Conservation (phyloP, 257 asterid genomes). For the Fraxinus americana region DNA sequence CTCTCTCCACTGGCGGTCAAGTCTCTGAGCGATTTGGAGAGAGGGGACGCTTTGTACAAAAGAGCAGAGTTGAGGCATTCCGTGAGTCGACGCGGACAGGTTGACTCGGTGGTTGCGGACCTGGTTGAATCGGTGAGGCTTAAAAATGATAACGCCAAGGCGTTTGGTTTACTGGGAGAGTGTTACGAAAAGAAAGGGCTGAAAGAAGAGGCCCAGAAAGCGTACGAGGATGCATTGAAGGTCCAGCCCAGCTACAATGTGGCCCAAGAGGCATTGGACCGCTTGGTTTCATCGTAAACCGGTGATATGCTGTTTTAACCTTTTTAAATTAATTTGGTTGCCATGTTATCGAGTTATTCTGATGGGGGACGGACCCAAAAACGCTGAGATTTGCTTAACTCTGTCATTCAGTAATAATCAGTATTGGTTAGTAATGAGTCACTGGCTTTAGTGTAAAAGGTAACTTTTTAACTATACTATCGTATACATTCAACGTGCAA, state of each 20-base stretch:
- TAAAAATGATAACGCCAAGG: constrained; percentile 49
- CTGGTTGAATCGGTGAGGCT: constrained; percentile 55
- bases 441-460: too few species aligned
- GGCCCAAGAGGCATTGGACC: constrained; percentile 51
- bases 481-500: too few species aligned
- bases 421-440: too few species aligned
- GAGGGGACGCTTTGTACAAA: constrained; percentile 63
- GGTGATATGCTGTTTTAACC: too few species aligned
- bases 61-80: constrained; percentile 60
- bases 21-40: constrained; percentile 57
- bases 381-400: too few species aligned
- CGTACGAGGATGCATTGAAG: constrained; percentile 45
- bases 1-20: constrained; percentile 51
- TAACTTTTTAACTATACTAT: too few species aligned
- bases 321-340: too few species aligned
- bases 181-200: constrained; percentile 65
- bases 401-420: too few species aligned
- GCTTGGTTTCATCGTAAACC: constrained; percentile 28
- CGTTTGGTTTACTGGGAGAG: constrained; percentile 55
- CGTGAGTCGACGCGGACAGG: constrained; percentile 32
- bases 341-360: too few species aligned
- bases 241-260: constrained; percentile 39
- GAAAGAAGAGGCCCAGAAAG: constrained; percentile 49
- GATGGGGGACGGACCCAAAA: too few species aligned
- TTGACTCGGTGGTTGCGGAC: constrained; percentile 54